A percentile compares a stretch with the other conserved stretches of the same genome.
Evolutionary conservation across 768 basidiomycete genomes (phyloP).

Genomic region (Phlebiopsis gigantea): DNA sequence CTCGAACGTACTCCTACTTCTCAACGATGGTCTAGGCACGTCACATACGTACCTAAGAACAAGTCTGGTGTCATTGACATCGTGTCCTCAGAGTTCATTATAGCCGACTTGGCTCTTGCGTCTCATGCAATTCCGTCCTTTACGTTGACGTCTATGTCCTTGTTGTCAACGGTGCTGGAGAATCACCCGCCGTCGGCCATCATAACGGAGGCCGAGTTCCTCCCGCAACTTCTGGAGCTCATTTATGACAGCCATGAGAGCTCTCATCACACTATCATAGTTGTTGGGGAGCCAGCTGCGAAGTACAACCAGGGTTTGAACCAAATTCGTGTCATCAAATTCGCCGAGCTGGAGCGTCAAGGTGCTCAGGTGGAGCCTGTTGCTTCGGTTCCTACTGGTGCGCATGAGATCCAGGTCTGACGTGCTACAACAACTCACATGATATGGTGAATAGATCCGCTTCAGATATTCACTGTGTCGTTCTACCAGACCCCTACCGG

Average conservation of each 20-base stretch:
- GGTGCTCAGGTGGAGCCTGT: slow-evolving; percentile 48
- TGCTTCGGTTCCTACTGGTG: slow-evolving; percentile 33
- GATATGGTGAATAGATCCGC: slow-evolving; percentile 51
- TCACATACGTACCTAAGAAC: neutral
- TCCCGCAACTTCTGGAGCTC: slow-evolving; percentile 66
- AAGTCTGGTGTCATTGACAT: too few species aligned
- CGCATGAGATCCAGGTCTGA: too few species aligned
- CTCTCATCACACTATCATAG: slow-evolving; percentile 52
- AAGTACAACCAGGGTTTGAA: slow-evolving; percentile 42
- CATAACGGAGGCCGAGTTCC: slow-evolving; percentile 60
- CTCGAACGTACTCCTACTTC: slow-evolving; percentile 66
- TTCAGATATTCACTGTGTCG: slow-evolving; percentile 62
- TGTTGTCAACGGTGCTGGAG: slow-evolving; percentile 64
- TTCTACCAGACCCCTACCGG: slow-evolving; percentile 54
- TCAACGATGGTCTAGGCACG: slow-evolving; percentile 77
- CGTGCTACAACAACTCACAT: too few species aligned
- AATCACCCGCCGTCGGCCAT: slow-evolving; percentile 67
- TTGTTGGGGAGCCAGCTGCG: slow-evolving; percentile 55
- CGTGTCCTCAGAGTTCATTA: slow-evolving; percentile 56
- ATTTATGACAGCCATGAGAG: slow-evolving; percentile 55
- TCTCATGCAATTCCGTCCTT: slow-evolving; percentile 63
- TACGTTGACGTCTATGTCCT: slow-evolving; percentile 51
- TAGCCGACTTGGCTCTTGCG: slow-evolving; percentile 75
- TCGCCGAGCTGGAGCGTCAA: slow-evolving; percentile 66
- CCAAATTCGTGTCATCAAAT: slow-evolving; percentile 54